Conservation (phyloP, 2,329 filamentous ascomycete species). For the Dothideomycetes sp. region DNA sequence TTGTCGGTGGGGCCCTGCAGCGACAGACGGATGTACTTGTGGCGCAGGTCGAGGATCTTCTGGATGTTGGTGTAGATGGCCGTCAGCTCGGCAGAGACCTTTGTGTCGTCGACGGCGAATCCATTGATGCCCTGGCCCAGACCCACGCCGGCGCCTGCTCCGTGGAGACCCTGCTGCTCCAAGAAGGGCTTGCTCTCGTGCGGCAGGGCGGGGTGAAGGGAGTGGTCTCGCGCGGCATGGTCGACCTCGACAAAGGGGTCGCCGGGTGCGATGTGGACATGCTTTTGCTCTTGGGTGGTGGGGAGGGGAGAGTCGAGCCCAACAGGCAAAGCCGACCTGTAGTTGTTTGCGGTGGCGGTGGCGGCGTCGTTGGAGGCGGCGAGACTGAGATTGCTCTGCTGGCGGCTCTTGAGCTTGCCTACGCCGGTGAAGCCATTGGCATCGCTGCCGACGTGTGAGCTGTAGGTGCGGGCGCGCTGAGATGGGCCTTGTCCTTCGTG, state of each 20-base stretch:
- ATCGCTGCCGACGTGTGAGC: slow-evolving; percentile 27
- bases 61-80: slow-evolving; percentile 86
- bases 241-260: slow-evolving; percentile 34
- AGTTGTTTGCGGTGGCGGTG: slow-evolving; percentile 9
- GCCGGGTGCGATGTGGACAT: slow-evolving; percentile 13
- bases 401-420: slow-evolving; percentile 32
- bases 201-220: slow-evolving; percentile 39
- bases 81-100: slow-evolving; percentile 72
- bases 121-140: slow-evolving; percentile 51
- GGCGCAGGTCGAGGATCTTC: slow-evolving; percentile 73
- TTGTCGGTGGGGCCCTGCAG: slow-evolving; percentile 75
- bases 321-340: slow-evolving; percentile 22
- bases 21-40: slow-evolving; percentile 81
- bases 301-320: slow-evolving; percentile 22
- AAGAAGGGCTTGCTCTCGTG: slow-evolving; percentile 47
- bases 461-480: slow-evolving; percentile 33
- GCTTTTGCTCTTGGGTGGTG: slow-evolving; percentile 36
- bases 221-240: slow-evolving; percentile 36
- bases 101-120: slow-evolving; percentile 61
- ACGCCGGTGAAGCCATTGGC: slow-evolving; percentile 24
- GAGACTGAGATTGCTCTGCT: slow-evolving; percentile 20
- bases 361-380: slow-evolving; percentile 9
- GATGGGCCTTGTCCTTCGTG: slow-evolving; percentile 18
- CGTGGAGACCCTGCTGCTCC: slow-evolving; percentile 44
- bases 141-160: slow-evolving; percentile 47